Evolutionary conservation across 441 rosid species (phyloP), one percentile per base, ranked within the genome.

Genomic region (Adansonia gregorii): DNA sequence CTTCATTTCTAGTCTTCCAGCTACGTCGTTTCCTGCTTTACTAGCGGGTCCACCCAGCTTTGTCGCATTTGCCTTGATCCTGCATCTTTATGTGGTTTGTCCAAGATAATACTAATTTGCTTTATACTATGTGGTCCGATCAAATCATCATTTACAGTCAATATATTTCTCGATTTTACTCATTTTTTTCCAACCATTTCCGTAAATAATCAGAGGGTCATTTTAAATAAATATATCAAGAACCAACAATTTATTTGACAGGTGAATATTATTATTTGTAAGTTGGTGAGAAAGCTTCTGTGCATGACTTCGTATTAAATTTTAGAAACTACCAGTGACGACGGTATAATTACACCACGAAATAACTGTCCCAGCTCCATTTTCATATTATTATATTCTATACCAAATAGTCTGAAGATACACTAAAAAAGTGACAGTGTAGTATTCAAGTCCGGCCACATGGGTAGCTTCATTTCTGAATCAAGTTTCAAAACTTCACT

Each of bases 401-500:
- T 22, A 71, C 31, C 31, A 51, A 51, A 14, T 11, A 35, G n/a
- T 70, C 31, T 12, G 41, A 14, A 51, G 10, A 22, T 5, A 0
- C 46, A 61, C 54, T 22, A 64, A 71, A 17, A 78, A 41, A 69
- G 76, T 15, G 75, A 56, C 65, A 72, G 51, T 5, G 65, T 51
- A 27, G 74, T 70, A 22, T 27, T 70, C 74, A 70, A 45, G 24
- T 70, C 22, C 8, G 43, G 60, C 12, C 19, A 49, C 43, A 12
- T 48, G 46, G 63, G 49, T 19, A 54, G 27, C 45, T 69, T 46
- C n/a, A 22, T 31, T 3, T 17, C 63, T 4, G 60, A 60, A 69
- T 8, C 24, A 45, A 54, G 73, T 8, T 76, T 55, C 0, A 3
- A 12, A 1, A 8, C 59, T n/a, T 51, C 2, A 4, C 22, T 9